Evolutionary conservation across 768 basidiomycete species (phyloP), one percentile per base, ranked within the genome.

Genomic region (Russula griseocarnosa): DNA sequence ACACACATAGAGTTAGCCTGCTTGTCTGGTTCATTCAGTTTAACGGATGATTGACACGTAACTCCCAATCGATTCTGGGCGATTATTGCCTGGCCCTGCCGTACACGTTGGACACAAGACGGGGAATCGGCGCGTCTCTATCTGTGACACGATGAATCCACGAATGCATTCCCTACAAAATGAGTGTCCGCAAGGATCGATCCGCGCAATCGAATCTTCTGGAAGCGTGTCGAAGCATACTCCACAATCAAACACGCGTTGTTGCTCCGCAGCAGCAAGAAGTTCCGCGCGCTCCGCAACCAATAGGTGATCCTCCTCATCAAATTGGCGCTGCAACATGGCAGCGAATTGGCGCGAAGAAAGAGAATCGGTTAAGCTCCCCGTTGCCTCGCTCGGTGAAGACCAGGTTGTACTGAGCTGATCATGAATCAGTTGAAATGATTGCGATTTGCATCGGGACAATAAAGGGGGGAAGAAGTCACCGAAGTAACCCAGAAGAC

Each of bases 101-200:
- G 75, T 73, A 66, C 87, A 88, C 38, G 79, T 69, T 1, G 86
- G 87, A 71, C 86, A 88, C 16, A 80, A 68, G 26, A 88, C 82
- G 3, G 86, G 86, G 57, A 79, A 87, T 7, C 78, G 79, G 62
- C 78, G 79, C 22, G 84, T 81, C 20, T 76, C 75, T 24, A 87
- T 74, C 71, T 81, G 81, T 1, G 79, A 76, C 46, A 66, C 69
- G n/a, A 81, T 70, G 60, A 81, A 79, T 1, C 64, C 67, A 60
- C 71, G 74, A 55, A 86, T 62, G 69, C 87, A 88, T 6, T 74
- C 70, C 61, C 82, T 75, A 72, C 87, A 88, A 69, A 82, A 81
- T 10, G 65, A 65, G 69, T 88, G 86, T 9, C 68, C 67, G 65
- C 86, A 88, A 2, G 32, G 72, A 5, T 73, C 76, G 28, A 86